phyloP scores from a whole-genome alignment of 2,329 filamentous ascomycete genomes.

The Microcyclospora pomicola region DNA sequence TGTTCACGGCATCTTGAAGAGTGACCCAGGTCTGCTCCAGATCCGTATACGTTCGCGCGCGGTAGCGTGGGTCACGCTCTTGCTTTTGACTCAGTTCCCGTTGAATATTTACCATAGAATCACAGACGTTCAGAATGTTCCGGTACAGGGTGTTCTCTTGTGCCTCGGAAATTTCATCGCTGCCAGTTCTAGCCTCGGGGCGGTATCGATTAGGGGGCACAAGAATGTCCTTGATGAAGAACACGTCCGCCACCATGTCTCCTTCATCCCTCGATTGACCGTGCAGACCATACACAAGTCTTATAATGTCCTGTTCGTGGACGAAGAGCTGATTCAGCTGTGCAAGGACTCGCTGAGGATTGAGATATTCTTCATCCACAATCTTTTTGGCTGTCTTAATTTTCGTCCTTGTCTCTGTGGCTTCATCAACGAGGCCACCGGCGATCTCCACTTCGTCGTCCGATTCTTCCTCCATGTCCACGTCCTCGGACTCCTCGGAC shows the following conservation, averaged over 20 bases:
- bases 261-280: constrained; percentile 1
- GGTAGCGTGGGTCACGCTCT: constrained; percentile 28
- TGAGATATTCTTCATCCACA: constrained; percentile 59
- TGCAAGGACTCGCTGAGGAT: constrained; percentile 68
- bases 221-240: constrained; percentile 75
- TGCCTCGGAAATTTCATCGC: constrained; percentile 70
- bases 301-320: constrained; percentile 71
- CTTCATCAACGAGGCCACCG: constrained; percentile 39
- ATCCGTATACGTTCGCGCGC: constrained; percentile 54
- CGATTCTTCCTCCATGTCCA: constrained; percentile 27
- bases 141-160: constrained; percentile 83
- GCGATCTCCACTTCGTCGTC: constrained; percentile 20
- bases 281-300: constrained; percentile 53
- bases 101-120: constrained; percentile 59
- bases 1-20: constrained; percentile 81
- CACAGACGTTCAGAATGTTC: constrained; percentile 62
- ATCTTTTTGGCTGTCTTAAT: constrained; percentile 15
- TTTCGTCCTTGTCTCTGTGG: constrained; percentile 23
- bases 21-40: constrained; percentile 70
- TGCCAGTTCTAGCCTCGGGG: constrained; percentile 70
- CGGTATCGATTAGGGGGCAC: constrained; percentile 88
- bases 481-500: constrained; percentile 30
- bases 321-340: constrained; percentile 68
- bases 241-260: constrained; percentile 51
- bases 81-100: constrained; percentile 46